Evolutionary conservation across 352 stramenopile genomes (phyloP).

Genomic region (Phytophthora fragariae): DNA sequence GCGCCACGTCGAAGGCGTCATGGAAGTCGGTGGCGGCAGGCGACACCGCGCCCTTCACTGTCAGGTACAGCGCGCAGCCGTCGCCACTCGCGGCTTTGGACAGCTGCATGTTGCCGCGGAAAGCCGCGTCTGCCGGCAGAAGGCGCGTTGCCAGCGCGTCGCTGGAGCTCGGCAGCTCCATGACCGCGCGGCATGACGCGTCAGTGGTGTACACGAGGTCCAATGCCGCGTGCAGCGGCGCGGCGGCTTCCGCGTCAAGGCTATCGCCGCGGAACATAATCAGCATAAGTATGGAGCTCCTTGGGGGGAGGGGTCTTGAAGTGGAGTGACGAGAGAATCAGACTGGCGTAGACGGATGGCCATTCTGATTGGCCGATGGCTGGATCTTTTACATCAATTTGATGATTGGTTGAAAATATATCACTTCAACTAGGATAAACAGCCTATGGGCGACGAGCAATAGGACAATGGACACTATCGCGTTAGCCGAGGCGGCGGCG

Average conservation of each 20-base stretch:
- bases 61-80: conserved; percentile 48
- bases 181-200: conserved; percentile 28
- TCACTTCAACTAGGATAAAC: conserved; percentile 21
- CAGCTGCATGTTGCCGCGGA: conserved; percentile 51
- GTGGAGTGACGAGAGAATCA: conserved; percentile 35
- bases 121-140: conserved; percentile 28
- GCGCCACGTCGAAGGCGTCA: conserved; percentile 35
- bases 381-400: too few relatives aligned
- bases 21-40: conserved; percentile 10
- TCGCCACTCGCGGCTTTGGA: conserved; percentile 41
- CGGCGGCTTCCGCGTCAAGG: not conserved
- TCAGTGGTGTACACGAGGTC: conserved; percentile 49
- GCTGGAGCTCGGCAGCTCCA: conserved; percentile 32
- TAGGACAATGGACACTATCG: conserved; percentile 30
- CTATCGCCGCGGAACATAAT: conserved; percentile 26
- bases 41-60: conserved; percentile 34
- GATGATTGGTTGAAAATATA: conserved; percentile 25
- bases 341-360: not conserved
- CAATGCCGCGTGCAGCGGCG: conserved; percentile 27
- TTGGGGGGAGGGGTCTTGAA: conserved; percentile 20
- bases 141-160: conserved; percentile 32
- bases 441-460: conserved; percentile 4
- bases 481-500: conserved; percentile 27
- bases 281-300: not conserved
- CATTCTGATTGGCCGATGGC: too few relatives aligned